Evolutionary conservation across 1,284 basidiomycete genomes (phyloP).

Genomic region (Prillingera fragicola): DNA sequence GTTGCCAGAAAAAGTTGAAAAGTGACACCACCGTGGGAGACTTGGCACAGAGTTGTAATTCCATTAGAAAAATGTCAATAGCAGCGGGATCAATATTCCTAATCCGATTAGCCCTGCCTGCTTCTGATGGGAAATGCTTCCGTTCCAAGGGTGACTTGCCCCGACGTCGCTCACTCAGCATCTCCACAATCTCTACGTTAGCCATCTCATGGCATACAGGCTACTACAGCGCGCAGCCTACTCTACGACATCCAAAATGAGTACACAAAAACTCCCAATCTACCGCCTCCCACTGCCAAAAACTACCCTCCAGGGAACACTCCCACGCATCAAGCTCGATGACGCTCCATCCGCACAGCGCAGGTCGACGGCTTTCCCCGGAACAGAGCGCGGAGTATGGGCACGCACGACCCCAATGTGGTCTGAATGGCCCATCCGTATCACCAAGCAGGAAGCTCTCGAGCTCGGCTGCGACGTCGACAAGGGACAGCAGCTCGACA

Average conservation of each 20-base stretch:
- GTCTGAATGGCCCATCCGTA: slow-evolving; percentile 75
- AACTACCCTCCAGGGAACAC: slow-evolving; percentile 26
- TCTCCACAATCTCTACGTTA: no score
- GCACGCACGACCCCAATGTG: slow-evolving; percentile 78
- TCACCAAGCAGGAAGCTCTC: slow-evolving; percentile 58
- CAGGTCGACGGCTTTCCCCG: slow-evolving; percentile 56
- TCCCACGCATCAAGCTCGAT: slow-evolving; percentile 31
- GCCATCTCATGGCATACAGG: no score
- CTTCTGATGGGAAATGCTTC: no score
- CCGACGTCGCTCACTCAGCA: no score
- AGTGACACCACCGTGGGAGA: slow-evolving; percentile 3
- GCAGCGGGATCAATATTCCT: no score
- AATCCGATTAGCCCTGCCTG: no score
- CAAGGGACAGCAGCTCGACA: slow-evolving; percentile 39
- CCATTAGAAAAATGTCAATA: no score
- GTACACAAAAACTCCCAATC: slow-evolving; percentile 25
- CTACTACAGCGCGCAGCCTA: no score
- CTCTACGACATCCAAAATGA: no score
- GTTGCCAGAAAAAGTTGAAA: neutral
- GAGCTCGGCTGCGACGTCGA: slow-evolving; percentile 58
- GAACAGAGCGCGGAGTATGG: slow-evolving; percentile 53
- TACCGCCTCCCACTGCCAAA: slow-evolving; percentile 35
- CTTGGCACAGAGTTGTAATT: neutral
- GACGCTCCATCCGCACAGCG: slow-evolving; percentile 66
- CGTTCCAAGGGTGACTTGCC: no score